These are phyloP conservation scores for Tulasnella sp. DNA, from an alignment of 768 basidiomycete species.

Conservation along the genomic window DNA sequence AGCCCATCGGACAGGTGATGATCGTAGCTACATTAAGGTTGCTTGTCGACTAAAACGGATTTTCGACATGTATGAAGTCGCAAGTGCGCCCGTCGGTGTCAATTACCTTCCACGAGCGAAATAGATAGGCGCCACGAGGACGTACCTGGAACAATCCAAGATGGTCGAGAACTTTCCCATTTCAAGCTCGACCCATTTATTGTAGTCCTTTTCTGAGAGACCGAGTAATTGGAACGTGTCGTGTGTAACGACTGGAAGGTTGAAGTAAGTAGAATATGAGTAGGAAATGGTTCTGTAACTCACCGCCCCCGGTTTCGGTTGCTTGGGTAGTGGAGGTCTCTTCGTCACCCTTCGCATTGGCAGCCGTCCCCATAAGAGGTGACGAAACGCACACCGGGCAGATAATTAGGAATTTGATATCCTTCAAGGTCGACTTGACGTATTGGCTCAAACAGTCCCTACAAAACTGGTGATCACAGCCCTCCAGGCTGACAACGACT, in stretches of 20 bases:
- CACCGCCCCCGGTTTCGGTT: conserved; percentile 28
- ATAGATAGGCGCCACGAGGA: neutral
- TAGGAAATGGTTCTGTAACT: conserved; percentile 12
- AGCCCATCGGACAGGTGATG: conserved; percentile 43
- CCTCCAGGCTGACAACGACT: conserved; percentile 32
- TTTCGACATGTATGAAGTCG: conserved; percentile 36
- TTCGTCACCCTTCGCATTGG: neutral
- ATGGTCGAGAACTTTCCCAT: conserved; percentile 35
- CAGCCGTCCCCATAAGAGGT: too few relatives aligned
- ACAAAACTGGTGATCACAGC: conserved; percentile 46
- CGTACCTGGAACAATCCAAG: conserved; percentile 43
- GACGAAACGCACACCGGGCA: conserved; percentile 45
- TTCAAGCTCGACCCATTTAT: conserved; percentile 39
- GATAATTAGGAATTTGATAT: conserved; percentile 46
- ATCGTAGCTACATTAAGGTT: conserved; percentile 33
- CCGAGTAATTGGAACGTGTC: conserved; percentile 36
- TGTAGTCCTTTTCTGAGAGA: conserved; percentile 34
- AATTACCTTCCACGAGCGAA: too few relatives aligned
- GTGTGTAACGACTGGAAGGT: conserved; percentile 31
- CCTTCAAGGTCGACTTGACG: conserved; percentile 37
- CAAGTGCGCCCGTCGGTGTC: too few relatives aligned
- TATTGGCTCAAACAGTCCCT: conserved; percentile 40
- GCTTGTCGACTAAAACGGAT: conserved; percentile 40
- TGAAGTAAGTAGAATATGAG: neutral
- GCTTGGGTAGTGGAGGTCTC: conserved; percentile 5